phyloP scores from a whole-genome alignment of 768 basidiomycete genomes.

The Suillus brevipes region DNA sequence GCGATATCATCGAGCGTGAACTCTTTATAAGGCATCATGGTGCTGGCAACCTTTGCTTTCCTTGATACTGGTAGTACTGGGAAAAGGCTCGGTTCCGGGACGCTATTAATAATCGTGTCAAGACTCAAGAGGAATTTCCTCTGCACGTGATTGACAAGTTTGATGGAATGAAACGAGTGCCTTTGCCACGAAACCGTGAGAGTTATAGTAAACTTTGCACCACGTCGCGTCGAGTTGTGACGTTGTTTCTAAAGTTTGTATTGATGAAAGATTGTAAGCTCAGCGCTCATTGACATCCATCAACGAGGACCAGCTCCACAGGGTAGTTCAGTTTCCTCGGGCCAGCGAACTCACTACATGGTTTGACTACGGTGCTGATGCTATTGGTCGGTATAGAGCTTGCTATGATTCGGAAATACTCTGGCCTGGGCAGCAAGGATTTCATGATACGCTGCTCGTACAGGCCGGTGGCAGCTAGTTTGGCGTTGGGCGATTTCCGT shows the following conservation, averaged over 20 bases:
- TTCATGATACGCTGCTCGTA: neutral
- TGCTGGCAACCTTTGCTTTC: neutral
- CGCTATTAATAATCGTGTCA: neutral
- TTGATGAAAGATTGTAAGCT: no score
- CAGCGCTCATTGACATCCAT: no score
- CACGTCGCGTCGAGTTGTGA: no score
- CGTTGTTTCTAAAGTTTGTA: no score
- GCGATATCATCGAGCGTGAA: slow-evolving; percentile 63
- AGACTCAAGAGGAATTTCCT: neutral
- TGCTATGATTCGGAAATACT: neutral
- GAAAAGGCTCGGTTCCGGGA: neutral
- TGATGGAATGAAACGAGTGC: neutral
- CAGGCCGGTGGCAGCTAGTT: neutral
- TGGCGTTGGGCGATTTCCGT: neutral
- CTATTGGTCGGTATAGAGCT: neutral
- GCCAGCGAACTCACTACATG: neutral
- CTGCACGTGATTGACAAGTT: neutral
- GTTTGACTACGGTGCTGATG: no score
- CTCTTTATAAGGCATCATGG: slow-evolving; percentile 27
- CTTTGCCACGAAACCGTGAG: neutral
- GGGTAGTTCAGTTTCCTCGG: neutral
- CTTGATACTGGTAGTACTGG: neutral
- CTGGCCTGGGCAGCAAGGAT: neutral
- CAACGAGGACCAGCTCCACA: no score
- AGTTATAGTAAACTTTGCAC: no score